These are phyloP conservation scores for Cystobasidium tubakii DNA, from an alignment of 768 basidiomycete species.

Conservation along the genomic window DNA sequence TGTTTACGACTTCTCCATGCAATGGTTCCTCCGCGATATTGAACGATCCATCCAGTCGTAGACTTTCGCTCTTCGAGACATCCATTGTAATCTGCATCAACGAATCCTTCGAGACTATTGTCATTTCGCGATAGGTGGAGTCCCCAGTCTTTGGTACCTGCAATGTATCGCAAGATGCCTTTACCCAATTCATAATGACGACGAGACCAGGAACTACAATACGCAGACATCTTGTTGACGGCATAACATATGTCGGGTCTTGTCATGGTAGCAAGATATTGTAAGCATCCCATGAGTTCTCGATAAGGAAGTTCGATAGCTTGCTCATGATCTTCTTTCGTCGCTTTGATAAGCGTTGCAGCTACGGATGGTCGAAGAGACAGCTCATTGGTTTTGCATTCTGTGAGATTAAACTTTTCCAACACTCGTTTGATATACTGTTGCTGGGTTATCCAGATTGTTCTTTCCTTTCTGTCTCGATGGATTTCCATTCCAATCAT, in stretches of 20 bases:
- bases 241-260: slow-evolving; percentile 25
- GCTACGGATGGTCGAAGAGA: background rate
- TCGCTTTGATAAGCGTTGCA: background rate
- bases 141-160: slow-evolving; percentile 1
- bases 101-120: too few relatives aligned
- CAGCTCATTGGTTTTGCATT: background rate
- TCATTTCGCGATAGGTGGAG: too few relatives aligned
- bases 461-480: too few relatives aligned
- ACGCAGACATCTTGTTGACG: background rate
- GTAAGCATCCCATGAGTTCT: slow-evolving; percentile 16
- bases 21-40: background rate
- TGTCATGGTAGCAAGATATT: slow-evolving; percentile 31
- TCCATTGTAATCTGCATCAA: too few relatives aligned
- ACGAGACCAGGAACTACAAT: background rate
- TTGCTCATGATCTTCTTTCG: background rate
- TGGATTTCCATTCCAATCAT: too few relatives aligned
- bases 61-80: background rate
- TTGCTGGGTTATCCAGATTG: too few relatives aligned
- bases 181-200: slow-evolving; percentile 8
- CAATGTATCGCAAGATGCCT: slow-evolving; percentile 17
- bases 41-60: slow-evolving; percentile 2
- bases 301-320: slow-evolving; percentile 11
- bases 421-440: background rate
- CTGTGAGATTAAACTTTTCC: background rate
- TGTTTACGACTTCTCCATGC: slow-evolving; percentile 10